Evolutionary conservation across 2,329 filamentous ascomycete genomes (phyloP).

Genomic region (Diaporthe sp.): DNA sequence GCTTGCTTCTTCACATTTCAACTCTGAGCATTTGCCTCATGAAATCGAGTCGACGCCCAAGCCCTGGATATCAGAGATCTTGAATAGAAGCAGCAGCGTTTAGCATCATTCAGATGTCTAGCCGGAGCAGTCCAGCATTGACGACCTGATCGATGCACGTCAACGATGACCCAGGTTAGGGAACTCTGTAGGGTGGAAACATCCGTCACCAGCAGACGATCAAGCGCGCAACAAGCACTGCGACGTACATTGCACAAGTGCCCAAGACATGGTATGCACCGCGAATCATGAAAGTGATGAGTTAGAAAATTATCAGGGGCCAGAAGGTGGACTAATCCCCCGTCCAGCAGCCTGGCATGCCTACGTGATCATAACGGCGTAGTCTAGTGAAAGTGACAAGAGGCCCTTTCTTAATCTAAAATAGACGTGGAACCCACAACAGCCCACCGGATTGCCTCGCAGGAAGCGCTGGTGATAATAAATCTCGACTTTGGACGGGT

Average conservation of each 20-base stretch:
- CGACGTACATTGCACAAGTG: not conserved
- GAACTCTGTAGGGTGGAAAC: not conserved
- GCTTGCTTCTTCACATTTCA: too few relatives aligned
- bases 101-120: not conserved
- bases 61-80: not conserved
- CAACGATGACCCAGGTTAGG: not conserved
- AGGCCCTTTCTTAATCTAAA: slow-evolving; percentile 10
- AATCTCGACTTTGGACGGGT: not conserved
- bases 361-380: slow-evolving; percentile 30
- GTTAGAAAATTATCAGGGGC: slow-evolving; percentile 5
- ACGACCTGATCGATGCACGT: not conserved
- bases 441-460: not conserved
- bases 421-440: not conserved
- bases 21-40: too few relatives aligned
- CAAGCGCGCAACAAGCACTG: not conserved
- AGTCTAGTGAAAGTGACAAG: not conserved
- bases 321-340: not conserved
- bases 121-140: too few relatives aligned
- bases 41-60: too few relatives aligned
- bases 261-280: not conserved
- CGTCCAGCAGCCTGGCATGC: not conserved
- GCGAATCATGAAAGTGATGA: not conserved
- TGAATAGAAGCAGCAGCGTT: too few relatives aligned
- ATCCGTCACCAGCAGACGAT: not conserved
- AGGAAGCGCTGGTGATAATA: not conserved